Percentiles rank a stretch among this genome's conserved stretches.
These are phyloP conservation scores for Candida arabinofermentans DNA, from an alignment of 805 yeast genomes.

Conservation along the genomic window DNA sequence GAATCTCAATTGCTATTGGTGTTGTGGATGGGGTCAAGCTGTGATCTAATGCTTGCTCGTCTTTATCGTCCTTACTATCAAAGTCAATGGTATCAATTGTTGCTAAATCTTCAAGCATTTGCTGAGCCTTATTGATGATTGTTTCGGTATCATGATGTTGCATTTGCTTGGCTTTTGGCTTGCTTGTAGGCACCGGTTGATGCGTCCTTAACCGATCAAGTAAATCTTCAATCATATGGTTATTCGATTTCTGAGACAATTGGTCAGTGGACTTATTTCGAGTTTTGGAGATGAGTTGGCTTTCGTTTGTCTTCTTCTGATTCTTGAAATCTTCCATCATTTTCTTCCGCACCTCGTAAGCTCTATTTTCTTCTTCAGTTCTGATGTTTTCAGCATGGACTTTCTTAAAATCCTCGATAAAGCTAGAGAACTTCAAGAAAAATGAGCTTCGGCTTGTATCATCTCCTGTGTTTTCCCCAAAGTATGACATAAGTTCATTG, in stretches of 20 bases:
- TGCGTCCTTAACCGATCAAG: conserved; percentile 20
- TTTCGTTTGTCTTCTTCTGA: conserved; percentile 9
- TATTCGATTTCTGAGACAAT: conserved; percentile 1
- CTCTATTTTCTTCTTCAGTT: conserved; percentile 62
- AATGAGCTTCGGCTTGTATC: conserved; percentile 55
- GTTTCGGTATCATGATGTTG: conserved; percentile 14
- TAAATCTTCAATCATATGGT: conserved; percentile 21
- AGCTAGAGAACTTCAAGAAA: conserved; percentile 57
- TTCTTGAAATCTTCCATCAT: conserved; percentile 39
- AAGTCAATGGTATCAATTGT: background rate
- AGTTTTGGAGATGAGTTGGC: background rate
- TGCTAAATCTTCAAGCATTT: conserved; percentile 17
- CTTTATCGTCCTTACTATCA: background rate
- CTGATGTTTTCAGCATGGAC: conserved; percentile 63
- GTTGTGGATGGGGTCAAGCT: background rate
- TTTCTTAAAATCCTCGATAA: conserved; percentile 56
- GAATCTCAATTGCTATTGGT: background rate
- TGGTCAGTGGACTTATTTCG: background rate
- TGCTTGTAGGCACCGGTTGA: conserved; percentile 1
- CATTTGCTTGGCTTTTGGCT: background rate
- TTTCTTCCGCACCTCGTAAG: conserved; percentile 61
- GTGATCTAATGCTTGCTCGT: background rate
- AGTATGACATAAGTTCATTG: conserved; percentile 59
- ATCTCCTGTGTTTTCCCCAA: conserved; percentile 62
- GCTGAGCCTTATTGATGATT: conserved; percentile 18